A percentile compares a stretch with the other conserved stretches of the same genome.
These are phyloP conservation scores for Lepidium campestre DNA, from an alignment of 441 rosid species.

Conservation along the genomic window DNA sequence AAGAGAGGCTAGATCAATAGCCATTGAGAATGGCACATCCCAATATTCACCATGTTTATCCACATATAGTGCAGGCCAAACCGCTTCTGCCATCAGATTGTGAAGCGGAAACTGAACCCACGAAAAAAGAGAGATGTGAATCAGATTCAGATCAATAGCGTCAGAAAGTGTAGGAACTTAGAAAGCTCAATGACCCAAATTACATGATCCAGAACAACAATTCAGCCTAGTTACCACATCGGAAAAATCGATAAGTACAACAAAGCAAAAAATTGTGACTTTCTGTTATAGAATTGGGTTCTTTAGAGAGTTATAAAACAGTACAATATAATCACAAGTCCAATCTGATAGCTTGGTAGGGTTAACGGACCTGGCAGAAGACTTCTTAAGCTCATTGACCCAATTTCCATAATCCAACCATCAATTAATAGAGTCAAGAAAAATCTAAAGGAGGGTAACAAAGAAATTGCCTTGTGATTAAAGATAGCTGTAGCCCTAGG, in stretches of 20 bases:
- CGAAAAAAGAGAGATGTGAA: not conserved
- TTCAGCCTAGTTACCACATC: not conserved
- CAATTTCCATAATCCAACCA: not conserved
- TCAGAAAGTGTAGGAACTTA: not conserved
- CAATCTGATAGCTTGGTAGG: not conserved
- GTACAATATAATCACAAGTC: not conserved
- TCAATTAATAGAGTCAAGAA: not conserved
- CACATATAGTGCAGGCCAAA: conserved; percentile 71
- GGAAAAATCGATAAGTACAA: not conserved
- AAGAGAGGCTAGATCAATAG: conserved; percentile 69
- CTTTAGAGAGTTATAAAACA: not conserved
- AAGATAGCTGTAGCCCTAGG: conserved; percentile 65
- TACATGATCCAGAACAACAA: not conserved
- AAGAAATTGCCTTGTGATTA: conserved; percentile 53
- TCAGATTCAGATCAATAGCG: not conserved
- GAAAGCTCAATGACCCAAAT: not conserved
- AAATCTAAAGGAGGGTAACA: not conserved
- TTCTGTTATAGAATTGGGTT: not conserved
- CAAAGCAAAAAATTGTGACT: not conserved
- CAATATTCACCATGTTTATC: conserved; percentile 65
- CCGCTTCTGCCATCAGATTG: conserved; percentile 61
- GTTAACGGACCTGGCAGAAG: not conserved
- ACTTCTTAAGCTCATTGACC: not conserved
- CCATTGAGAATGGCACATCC: conserved; percentile 79
- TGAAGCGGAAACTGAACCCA: conserved; percentile 60